Conservation (phyloP, 2,329 filamentous ascomycete genomes). For the Penicillium sp. region DNA sequence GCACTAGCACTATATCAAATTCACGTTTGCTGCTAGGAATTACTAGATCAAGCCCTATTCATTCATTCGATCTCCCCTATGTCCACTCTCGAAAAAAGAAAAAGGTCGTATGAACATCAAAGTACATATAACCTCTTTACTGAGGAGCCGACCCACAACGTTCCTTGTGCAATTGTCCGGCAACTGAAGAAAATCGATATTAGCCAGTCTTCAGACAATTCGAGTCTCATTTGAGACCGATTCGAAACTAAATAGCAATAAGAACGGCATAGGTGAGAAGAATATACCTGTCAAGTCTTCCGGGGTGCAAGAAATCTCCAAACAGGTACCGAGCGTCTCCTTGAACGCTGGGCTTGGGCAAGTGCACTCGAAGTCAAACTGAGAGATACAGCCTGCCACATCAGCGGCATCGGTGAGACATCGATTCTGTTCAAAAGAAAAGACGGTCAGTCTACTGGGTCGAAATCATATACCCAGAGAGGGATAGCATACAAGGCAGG, state of each 20-base stretch:
- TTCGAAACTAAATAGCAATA: not conserved
- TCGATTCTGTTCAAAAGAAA: not conserved
- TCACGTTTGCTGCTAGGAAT: not conserved
- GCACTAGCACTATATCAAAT: not conserved
- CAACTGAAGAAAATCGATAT: slow-evolving; percentile 3
- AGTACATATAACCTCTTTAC: not conserved
- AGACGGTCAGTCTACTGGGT: slow-evolving; percentile 3
- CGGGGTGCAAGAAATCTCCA: slow-evolving; percentile 13
- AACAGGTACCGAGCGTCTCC: slow-evolving; percentile 14
- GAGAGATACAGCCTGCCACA: slow-evolving; percentile 17
- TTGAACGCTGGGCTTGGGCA: slow-evolving; percentile 18
- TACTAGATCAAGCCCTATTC: not conserved
- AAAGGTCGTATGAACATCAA: not conserved
- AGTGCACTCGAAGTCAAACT: slow-evolving; percentile 16
- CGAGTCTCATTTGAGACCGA: not conserved
- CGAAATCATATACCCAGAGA: not conserved
- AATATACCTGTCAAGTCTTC: slow-evolving; percentile 15
- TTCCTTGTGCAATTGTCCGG: slow-evolving; percentile 11
- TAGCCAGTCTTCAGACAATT: not conserved
- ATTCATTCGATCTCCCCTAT: not conserved
- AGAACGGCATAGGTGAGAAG: no score
- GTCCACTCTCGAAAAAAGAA: not conserved
- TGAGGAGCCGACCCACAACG: slow-evolving; percentile 1
- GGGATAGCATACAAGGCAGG: slow-evolving; percentile 10
- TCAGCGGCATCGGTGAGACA: slow-evolving; percentile 15